Conservation (phyloP, 2,329 filamentous ascomycete genomes). For the Phaeosphaeriaceae sp. region DNA sequence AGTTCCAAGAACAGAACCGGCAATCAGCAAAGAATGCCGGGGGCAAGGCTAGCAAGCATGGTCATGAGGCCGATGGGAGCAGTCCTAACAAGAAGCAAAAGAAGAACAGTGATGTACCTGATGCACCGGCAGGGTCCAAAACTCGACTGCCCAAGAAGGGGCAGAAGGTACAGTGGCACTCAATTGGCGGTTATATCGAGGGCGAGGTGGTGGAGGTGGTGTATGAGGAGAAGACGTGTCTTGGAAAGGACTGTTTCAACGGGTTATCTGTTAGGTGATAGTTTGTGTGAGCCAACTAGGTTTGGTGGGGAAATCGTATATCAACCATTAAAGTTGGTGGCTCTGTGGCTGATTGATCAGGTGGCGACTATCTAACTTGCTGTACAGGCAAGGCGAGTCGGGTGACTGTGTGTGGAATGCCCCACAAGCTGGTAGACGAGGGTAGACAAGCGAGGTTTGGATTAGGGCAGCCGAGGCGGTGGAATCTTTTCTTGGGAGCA, state of each 20-base stretch:
- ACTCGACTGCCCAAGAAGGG: constrained; percentile 51
- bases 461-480: too few species aligned
- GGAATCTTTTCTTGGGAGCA: constrained; percentile 25
- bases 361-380: constrained; percentile 16
- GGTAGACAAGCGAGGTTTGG: too few species aligned
- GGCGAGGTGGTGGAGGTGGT: constrained; percentile 53
- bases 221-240: constrained; percentile 50
- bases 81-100: constrained; percentile 48
- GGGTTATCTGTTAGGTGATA: not conserved
- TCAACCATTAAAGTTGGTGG: not conserved
- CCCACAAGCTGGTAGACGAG: too few species aligned
- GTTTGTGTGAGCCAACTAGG: not conserved
- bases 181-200: constrained; percentile 48
- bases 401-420: too few species aligned
- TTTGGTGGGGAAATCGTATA: too few species aligned
- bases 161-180: constrained; percentile 52
- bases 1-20: constrained; percentile 33
- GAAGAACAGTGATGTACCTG: constrained; percentile 27
- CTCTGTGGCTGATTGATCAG: not conserved
- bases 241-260: constrained; percentile 33
- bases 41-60: constrained; percentile 29
- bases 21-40: constrained; percentile 10
- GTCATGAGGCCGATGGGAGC: constrained; percentile 25
- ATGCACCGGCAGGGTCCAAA: constrained; percentile 37
- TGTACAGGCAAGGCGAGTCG: constrained; percentile 11